These are phyloP conservation scores for Closterium sp. DNA, from an alignment of 139 green algal species.

Conservation along the genomic window DNA sequence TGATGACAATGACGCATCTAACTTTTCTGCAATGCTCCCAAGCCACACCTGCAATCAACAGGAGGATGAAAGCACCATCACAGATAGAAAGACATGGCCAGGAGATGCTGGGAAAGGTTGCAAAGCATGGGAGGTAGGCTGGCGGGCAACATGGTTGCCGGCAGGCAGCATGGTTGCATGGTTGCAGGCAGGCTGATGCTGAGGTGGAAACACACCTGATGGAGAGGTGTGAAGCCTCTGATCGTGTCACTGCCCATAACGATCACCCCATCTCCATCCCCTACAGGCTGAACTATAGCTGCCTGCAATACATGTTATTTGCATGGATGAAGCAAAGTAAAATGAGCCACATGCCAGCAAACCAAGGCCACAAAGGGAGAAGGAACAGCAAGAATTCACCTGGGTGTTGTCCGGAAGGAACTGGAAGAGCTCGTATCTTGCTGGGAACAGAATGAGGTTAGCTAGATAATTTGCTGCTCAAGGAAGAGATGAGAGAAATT, in stretches of 20 bases:
- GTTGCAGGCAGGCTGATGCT: no score
- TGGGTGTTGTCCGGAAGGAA: not conserved
- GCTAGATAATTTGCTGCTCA: slow-evolving; percentile 77
- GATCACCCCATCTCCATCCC: not conserved
- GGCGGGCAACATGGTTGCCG: no score
- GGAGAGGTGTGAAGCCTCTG: slow-evolving; percentile 17
- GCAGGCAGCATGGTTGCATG: no score
- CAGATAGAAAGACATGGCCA: not conserved
- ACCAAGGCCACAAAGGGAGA: not conserved
- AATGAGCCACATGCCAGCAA: not conserved
- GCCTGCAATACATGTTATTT: not conserved
- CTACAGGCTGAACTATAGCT: slow-evolving; percentile 5
- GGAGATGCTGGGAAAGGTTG: slow-evolving; percentile 61
- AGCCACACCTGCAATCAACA: not conserved
- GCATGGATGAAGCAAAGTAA: not conserved
- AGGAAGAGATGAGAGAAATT: no score
- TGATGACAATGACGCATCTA: not conserved
- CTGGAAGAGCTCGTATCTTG: slow-evolving; percentile 50
- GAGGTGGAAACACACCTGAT: slow-evolving; percentile 75
- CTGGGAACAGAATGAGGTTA: slow-evolving; percentile 85
- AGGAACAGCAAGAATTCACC: not conserved
- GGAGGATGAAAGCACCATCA: not conserved
- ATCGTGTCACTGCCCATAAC: slow-evolving; percentile 16
- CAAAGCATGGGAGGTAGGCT: no score
- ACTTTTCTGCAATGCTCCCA: not conserved